These are phyloP conservation scores for Rutstroemia sp. DNA, from an alignment of 2,329 filamentous ascomycete genomes.

Conservation along the genomic window DNA sequence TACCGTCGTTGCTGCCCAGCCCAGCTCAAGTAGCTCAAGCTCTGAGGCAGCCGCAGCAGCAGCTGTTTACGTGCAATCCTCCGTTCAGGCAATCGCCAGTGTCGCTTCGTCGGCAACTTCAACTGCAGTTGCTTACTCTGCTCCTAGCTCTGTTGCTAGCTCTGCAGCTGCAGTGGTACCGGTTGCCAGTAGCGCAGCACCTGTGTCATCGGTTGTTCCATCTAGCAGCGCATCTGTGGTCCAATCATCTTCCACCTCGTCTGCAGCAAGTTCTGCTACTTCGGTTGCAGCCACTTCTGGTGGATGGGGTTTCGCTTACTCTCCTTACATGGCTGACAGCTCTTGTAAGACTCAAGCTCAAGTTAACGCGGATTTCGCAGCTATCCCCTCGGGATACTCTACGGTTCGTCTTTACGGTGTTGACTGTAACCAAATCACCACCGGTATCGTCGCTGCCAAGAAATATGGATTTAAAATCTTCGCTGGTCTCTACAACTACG, in stretches of 20 bases:
- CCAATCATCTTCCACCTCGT: constrained; percentile 11
- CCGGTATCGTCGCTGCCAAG: constrained; percentile 58
- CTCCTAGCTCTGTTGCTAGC: not conserved
- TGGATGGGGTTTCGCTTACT: constrained; percentile 47
- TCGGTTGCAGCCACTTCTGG: constrained; percentile 5
- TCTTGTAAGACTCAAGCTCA: constrained; percentile 60
- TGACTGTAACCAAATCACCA: constrained; percentile 66
- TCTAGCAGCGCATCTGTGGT: constrained; percentile 1
- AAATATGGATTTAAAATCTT: constrained; percentile 63
- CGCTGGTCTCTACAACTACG: constrained; percentile 64
- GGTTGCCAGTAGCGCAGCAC: not conserved
- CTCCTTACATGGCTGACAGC: constrained; percentile 47
- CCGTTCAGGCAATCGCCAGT: not conserved
- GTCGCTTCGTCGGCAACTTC: too few species aligned
- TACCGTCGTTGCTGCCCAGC: not conserved
- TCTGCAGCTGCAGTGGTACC: not conserved
- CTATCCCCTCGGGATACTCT: constrained; percentile 45
- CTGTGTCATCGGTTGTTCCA: not conserved
- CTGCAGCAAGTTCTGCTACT: constrained; percentile 9
- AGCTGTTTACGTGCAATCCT: too few species aligned
- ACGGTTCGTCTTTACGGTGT: constrained; percentile 71
- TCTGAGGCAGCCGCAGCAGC: not conserved
- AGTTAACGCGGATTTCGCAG: constrained; percentile 56
- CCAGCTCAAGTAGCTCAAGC: not conserved
- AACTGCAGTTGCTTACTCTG: not conserved